Evolutionary conservation across 2,329 filamentous ascomycete species (phyloP).

Genomic region (Myrmaecium sp.): DNA sequence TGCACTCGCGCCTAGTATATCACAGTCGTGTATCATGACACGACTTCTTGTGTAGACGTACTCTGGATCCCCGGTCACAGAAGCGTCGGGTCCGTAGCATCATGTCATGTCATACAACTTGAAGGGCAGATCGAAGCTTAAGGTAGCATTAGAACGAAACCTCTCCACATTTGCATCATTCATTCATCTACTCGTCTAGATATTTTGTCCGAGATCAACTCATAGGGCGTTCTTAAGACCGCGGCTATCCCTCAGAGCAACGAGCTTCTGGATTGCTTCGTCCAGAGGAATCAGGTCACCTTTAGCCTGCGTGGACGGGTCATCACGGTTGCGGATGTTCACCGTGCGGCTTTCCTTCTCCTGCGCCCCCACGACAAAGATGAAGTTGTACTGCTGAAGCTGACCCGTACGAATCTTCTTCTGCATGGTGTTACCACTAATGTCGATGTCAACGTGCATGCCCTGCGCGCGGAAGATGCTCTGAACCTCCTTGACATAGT

Average conservation of each 20-base stretch:
- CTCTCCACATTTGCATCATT: no score
- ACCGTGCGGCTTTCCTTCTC: conserved; percentile 42
- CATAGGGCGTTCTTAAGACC: conserved; percentile 16
- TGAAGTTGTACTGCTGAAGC: conserved; percentile 68
- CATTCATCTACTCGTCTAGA: no score
- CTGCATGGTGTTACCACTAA: conserved; percentile 64
- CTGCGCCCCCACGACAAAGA: conserved; percentile 51
- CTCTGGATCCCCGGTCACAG: no score
- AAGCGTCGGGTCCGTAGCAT: no score
- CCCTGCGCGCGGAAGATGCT: conserved; percentile 47
- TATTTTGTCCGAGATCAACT: no score
- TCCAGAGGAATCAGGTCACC: conserved; percentile 44
- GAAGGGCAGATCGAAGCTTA: no score
- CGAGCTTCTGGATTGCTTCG: conserved; percentile 38
- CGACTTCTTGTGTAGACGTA: no score
- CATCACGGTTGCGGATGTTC: conserved; percentile 48
- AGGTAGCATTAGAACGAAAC: no score
- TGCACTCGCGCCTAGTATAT: no score
- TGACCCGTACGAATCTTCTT: conserved; percentile 81
- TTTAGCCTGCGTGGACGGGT: conserved; percentile 43
- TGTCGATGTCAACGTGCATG: conserved; percentile 55
- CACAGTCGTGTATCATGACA: no score
- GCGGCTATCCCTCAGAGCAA: conserved; percentile 26
- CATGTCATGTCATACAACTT: no score
- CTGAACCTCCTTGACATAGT: conserved; percentile 60